Base-by-base conservation (phyloP, 306 rosid genomes). In the Cicer chorassanicum region DNA sequence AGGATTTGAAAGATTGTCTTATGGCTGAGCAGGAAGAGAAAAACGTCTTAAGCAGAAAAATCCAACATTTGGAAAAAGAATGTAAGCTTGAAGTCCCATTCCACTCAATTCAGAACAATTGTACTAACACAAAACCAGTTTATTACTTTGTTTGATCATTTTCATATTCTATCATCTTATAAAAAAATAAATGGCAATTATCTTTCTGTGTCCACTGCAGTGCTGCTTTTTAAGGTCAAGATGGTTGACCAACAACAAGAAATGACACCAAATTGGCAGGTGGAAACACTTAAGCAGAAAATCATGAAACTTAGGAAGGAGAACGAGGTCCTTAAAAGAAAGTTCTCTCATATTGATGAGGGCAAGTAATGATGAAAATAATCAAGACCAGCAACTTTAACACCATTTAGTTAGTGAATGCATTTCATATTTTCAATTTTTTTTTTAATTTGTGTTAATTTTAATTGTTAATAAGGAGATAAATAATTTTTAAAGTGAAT, bases 21-120 rank as follows among this genome's bases (percentile, higher is more conserved):
- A 46, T 79, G 63, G 79, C 78, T 64, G 95, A 91, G 70, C 92
- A 91, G 86, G 97, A 89, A 89, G 95, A 89, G 65, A 91, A 87
- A 56, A 84, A 66, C 14, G 92, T 84, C 59, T 69, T 80, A 64
- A 88, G 48, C 39, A 83, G 79, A 65, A 87, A 78, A 72, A 45
- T 87, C 18, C 91, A 84, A 65, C 77, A 82, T 62, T 69, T 87
- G 78, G 92, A 91, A 60, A 89, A 87, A 84, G 91, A 91, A 89
- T 73, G 97, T 87, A 77, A 81, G 94, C 21, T 36, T 12, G 7
- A 59, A 60, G 12, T 53, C 49, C 54, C 24, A 56, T 48, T 16
- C 48, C 41, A 57, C 51, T 53, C 9, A 9, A 53, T 48, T 41
- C 42, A 53, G 53, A 15, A 18, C 16, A 53, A 51, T 29, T 59